Base-by-base conservation (phyloP, 257 asterid species). In the Solanum megistacrolobum region DNA sequence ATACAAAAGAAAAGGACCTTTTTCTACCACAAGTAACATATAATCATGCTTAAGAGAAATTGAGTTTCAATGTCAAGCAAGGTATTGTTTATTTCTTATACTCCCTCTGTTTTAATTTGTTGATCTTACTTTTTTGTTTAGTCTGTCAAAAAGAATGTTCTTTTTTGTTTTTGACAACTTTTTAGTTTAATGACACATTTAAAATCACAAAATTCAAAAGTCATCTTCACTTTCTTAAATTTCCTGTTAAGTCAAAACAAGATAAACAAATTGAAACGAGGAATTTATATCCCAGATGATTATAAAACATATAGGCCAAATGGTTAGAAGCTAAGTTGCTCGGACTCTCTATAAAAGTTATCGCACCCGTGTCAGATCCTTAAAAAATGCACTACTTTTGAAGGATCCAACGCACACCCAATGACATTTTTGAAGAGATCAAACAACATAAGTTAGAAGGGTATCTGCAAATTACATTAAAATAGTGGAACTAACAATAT, bases 151-250 rank as follows among this genome's bases (percentile, higher is more conserved):
- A 1, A 23, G 13, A 60, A 0, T 9, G 5, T 9, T 23, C 0
- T 2, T 60, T 60, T 2, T 23, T 0, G 0, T 60, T 23, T 60
- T 23, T 23, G 29, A 60, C 1, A n/a, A 10, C 0, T 23, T 4
- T 60, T 23, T 62, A 23, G 27, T 62, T 62, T 5, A n/a, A 4
- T 62, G 31, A 0, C 13, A n/a, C 0, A 25, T 62, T 62, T 62
- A 23, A 23, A 5, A 62, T 0, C 3, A 62, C 3, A 23, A 60
- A 1, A n/a, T 62, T 62, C 3, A 62, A 23, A 62, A 23, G 6
- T 23, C 14, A 4, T 62, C 0, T 9, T 9, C 7, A 62, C 1
- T 62, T 60, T 60, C 6, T 62, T 60, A 23, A 21, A 60, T 21
- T 60, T 4, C 3, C 0, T 60, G 6, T 8, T 23, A 21, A 60